Base-by-base conservation (phyloP, 306 rosid species). In the Adenanthera pavonina region DNA sequence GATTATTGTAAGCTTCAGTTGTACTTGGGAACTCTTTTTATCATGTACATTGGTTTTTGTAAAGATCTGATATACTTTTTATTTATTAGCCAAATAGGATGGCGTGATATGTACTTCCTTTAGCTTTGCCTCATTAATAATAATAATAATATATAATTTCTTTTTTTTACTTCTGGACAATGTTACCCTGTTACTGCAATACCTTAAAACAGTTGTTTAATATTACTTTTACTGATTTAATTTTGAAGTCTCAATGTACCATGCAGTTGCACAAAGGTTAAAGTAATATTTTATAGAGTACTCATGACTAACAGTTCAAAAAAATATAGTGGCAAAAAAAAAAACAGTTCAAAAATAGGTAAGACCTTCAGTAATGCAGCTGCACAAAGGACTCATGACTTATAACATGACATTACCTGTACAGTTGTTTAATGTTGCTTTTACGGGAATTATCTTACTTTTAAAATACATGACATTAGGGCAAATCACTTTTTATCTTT, bases 71-170 rank as follows among this genome's bases (percentile, higher is more conserved):
- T 25, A 61, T 61, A 12, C 15, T 20, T 59, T 9, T 8, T 59
- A 35, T 71, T 6, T 15, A 40, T 38, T 40, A 17, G 14, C 13
- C 30, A 57, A 35, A 59, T 61, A 64, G 61, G 51, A 49, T 70
- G 59, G 56, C 80, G 17, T 57, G 68, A 15, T 19, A n/a, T 78
- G 61, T 68, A 60, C 19, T 77, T 85, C 51, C 72, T 67, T n/a
- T 51, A 33, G 59, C 69, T 48, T 16, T 20, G 35, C 20, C 33
- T 25, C 57, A n/a, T n/a, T n/a, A n/a, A n/a, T n/a, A 72, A 56
- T 77, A 77, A 80, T 80, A 48, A 17, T 59, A 41, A 20, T 17
- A 13, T 15, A 15, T 64, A 15, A 34, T 16, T 35, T 14, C 0
- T 1, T 33, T 12, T 30, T 4, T 60, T 4, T 25, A 1, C 0